Base-by-base conservation (phyloP, 2,329 filamentous ascomycete genomes). In the Fusarium sp. region DNA sequence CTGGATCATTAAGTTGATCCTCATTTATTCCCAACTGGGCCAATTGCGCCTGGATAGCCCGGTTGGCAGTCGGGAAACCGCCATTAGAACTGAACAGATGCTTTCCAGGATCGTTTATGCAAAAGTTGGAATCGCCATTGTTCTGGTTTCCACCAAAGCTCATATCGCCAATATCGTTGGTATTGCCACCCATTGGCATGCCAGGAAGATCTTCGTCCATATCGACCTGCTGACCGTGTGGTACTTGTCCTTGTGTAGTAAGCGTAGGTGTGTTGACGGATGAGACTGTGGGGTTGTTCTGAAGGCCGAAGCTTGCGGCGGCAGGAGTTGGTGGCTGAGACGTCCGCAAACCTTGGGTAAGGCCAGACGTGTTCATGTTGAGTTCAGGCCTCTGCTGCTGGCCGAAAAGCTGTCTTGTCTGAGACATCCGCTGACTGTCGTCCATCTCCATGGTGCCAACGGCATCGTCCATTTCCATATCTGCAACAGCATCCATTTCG, bases 381-480 rank as follows among this genome's bases (percentile, higher is more conserved):
- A 97, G 80, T 68, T 91, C 89, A 3, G 92, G 90, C 37, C 77
- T 73, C 56, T 85, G 79, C 64, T 85, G 83, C 66, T 88, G 85
- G 39, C 85, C 85, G 65, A 91, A 91, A 62, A 89, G 79, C 67
- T 90, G 88, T 39, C 88, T 84, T 17, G 86, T 85, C 70, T 90
- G 87, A 67, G 91, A 89, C 70, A 91, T 87, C 63, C 85, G 81
- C 46, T 88, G 83, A 66, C 77, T 84, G 61, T 87, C 83, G 42
- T 87, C 83, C 69, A 87, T 78, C 53, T 89, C 86, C 83, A 88
- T 84, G 47, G 82, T 79, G 4, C 86, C 88, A 44, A 91, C 82
- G 8, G 88, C 84, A 68, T 97, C 93, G 71, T 98, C 94, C 89
- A 98, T 91, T 71, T 98, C 94, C 94, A 98, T 97, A 71, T 96